phyloP scores from a whole-genome alignment of 805 yeast species.

The Suhomyces sp. region DNA sequence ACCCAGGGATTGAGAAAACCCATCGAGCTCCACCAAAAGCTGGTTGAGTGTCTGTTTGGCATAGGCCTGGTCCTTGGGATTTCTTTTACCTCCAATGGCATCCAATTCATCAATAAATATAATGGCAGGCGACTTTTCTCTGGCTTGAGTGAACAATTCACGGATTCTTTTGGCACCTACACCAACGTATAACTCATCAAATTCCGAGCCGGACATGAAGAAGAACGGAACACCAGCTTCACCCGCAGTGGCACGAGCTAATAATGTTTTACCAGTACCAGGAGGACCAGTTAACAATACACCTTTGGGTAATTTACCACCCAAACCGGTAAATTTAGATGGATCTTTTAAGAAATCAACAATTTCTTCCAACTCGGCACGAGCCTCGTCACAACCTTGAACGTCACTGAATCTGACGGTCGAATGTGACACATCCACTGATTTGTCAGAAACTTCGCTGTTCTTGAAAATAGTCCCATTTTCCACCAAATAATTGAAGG shows the following conservation, averaged over 20 bases:
- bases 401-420: conserved; percentile 90
- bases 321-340: conserved; percentile 90
- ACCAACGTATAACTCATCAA: conserved; percentile 97
- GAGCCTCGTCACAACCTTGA: conserved; percentile 97
- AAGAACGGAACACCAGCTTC: conserved; percentile 99
- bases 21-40: conserved; percentile 92
- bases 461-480: conserved; percentile 76
- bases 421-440: conserved; percentile 79
- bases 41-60: conserved; percentile 97
- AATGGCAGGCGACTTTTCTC: conserved; percentile 94
- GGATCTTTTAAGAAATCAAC: conserved; percentile 98
- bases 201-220: conserved; percentile 97
- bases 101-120: conserved; percentile 96
- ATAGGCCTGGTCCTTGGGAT: conserved; percentile 96
- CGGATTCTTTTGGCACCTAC: conserved; percentile 98
- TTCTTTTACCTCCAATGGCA: conserved; percentile 97
- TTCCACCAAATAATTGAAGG: conserved; percentile 76
- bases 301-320: conserved; percentile 97
- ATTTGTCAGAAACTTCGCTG: conserved; percentile 68
- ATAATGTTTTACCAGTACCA: conserved; percentile 95
- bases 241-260: conserved; percentile 98
- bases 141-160: conserved; percentile 88
- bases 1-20: conserved; percentile 88
- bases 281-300: conserved; percentile 97
- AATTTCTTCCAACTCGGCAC: conserved; percentile 94